Conservation (phyloP, 164 flowering plant species). For the Dillenia turbinata region DNA sequence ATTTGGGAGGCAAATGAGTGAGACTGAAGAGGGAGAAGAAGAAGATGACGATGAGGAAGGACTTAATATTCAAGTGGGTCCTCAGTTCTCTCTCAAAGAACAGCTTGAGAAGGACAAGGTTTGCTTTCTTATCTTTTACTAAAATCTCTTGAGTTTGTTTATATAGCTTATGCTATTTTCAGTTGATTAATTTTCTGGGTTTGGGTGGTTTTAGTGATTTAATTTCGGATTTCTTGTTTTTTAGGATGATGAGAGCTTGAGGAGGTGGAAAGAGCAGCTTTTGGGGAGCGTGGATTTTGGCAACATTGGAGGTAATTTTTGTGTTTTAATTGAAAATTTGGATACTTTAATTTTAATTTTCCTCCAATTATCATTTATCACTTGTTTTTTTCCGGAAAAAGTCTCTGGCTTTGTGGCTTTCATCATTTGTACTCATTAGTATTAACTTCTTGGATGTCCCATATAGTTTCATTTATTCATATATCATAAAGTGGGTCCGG, state of each 20-base stretch:
- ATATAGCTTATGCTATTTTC: no score
- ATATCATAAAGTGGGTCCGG: no score
- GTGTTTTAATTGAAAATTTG: no score
- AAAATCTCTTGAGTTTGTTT: background rate
- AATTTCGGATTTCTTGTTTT: background rate
- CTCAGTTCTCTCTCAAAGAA: slow-evolving; percentile 11
- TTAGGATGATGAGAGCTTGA: slow-evolving; percentile 40
- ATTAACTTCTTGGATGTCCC: no score
- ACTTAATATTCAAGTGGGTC: slow-evolving; percentile 14
- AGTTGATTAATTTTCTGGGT: no score
- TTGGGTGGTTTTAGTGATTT: background rate
- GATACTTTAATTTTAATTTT: no score
- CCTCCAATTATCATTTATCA: no score
- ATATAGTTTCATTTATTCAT: no score
- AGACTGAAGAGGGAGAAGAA: slow-evolving; percentile 37
- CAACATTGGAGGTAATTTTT: slow-evolving; percentile 25
- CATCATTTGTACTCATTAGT: no score
- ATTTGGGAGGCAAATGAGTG: slow-evolving; percentile 29
- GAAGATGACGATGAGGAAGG: slow-evolving; percentile 38
- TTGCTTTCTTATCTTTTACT: background rate
- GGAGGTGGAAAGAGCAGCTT: slow-evolving; percentile 41
- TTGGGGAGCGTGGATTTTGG: slow-evolving; percentile 30
- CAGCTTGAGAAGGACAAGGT: slow-evolving; percentile 16
- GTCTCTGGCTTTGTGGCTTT: no score
- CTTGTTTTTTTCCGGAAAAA: no score